phyloP scores from a whole-genome alignment of 2,329 filamentous ascomycete species.

The Didymella lethalis region DNA sequence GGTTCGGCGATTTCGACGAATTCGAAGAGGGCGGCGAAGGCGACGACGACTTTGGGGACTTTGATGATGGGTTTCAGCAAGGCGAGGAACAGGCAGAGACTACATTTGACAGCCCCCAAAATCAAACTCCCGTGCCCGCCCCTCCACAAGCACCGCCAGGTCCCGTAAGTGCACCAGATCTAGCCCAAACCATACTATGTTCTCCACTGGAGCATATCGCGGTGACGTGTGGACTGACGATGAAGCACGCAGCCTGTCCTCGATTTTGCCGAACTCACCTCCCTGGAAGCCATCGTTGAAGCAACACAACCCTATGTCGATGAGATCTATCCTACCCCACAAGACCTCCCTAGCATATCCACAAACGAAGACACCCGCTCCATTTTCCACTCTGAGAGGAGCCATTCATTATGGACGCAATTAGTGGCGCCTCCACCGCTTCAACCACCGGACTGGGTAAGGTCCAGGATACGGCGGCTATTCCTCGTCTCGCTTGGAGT shows the following conservation, averaged over 20 bases:
- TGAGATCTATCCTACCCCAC: slow-evolving; percentile 60
- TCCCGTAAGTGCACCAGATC: slow-evolving; percentile 58
- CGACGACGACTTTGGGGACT: slow-evolving; percentile 61
- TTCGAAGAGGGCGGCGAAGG: slow-evolving; percentile 62
- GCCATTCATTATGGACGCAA: slow-evolving; percentile 93
- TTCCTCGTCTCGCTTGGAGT: slow-evolving; percentile 97
- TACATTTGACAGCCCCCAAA: slow-evolving; percentile 51
- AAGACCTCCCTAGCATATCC: slow-evolving; percentile 55
- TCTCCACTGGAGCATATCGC: slow-evolving; percentile 35
- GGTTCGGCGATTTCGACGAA: slow-evolving; percentile 72
- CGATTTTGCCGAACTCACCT: slow-evolving; percentile 69
- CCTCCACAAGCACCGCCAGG: slow-evolving; percentile 54
- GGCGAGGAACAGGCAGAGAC: slow-evolving; percentile 50
- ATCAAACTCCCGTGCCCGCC: slow-evolving; percentile 51
- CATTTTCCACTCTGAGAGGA: slow-evolving; percentile 78
- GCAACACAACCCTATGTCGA: slow-evolving; percentile 72
- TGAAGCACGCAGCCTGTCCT: slow-evolving; percentile 65
- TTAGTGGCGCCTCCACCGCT: slow-evolving; percentile 92
- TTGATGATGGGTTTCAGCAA: slow-evolving; percentile 58
- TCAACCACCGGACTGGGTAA: slow-evolving; percentile 96
- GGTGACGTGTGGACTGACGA: slow-evolving; percentile 46
- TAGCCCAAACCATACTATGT: slow-evolving; percentile 41
- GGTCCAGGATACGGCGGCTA: slow-evolving; percentile 89
- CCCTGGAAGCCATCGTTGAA: slow-evolving; percentile 65
- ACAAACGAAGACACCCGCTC: slow-evolving; percentile 39